Percentiles rank a stretch among this genome's conserved stretches.
Evolutionary conservation across 2,329 filamentous ascomycete species (phyloP).

Genomic region (Stemphylium beticola): DNA sequence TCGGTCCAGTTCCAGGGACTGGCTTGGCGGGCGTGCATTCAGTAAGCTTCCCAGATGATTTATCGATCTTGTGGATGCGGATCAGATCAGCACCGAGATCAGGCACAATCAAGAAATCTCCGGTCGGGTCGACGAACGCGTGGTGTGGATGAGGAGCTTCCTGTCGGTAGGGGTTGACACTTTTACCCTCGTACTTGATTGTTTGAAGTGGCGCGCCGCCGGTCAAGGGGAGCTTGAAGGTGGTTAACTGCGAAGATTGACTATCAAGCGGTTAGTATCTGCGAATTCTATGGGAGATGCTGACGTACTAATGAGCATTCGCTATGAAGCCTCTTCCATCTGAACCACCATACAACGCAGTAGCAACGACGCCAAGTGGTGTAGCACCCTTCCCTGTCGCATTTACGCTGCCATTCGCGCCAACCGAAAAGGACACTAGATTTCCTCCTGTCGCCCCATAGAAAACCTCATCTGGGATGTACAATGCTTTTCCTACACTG

Average conservation of each 20-base stretch:
- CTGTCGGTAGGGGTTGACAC: constrained; percentile 58
- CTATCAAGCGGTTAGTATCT: constrained; percentile 17
- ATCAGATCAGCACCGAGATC: constrained; percentile 63
- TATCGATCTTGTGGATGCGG: constrained; percentile 60
- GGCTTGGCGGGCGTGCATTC: constrained; percentile 54
- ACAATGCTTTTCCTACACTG: constrained; percentile 30
- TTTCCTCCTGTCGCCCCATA: constrained; percentile 23
- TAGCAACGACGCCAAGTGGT: constrained; percentile 33
- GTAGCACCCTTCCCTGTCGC: constrained; percentile 31
- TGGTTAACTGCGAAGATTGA: constrained; percentile 40
- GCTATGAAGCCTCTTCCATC: constrained; percentile 41
- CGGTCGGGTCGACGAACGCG: constrained; percentile 57
- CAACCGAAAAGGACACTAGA: constrained; percentile 33
- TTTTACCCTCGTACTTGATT: constrained; percentile 44
- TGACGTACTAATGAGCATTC: constrained; percentile 41
- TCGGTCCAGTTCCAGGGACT: constrained; percentile 58
- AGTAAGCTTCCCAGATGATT: constrained; percentile 53
- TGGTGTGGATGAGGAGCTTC: constrained; percentile 63
- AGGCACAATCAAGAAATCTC: constrained; percentile 57
- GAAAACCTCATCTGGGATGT: constrained; percentile 38
- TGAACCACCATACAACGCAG: constrained; percentile 35
- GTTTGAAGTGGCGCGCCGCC: constrained; percentile 36
- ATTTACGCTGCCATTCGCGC: constrained; percentile 33
- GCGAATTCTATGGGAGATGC: not conserved
- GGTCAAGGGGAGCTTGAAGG: constrained; percentile 45